These are phyloP conservation scores for Purpureocillium lavendulum DNA, from an alignment of 2,329 filamentous ascomycete genomes.

Conservation along the genomic window DNA sequence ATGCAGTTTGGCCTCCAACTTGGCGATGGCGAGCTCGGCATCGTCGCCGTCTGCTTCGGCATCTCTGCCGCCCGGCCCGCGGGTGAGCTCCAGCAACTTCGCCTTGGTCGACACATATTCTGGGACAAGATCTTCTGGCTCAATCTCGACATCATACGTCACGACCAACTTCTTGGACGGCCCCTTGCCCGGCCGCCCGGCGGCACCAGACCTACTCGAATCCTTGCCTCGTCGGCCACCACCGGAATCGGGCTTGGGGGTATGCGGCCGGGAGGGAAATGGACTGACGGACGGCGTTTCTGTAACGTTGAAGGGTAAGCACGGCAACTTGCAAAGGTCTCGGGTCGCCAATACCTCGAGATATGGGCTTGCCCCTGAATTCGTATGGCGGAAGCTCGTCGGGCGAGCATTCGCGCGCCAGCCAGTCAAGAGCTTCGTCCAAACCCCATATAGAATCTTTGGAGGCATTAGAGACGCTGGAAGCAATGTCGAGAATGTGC, in stretches of 20 bases:
- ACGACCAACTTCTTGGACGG: slow-evolving; percentile 33
- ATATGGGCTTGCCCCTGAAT: slow-evolving; percentile 20
- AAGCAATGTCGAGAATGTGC: slow-evolving; percentile 58
- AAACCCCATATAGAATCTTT: slow-evolving; percentile 75
- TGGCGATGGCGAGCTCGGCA: slow-evolving; percentile 44
- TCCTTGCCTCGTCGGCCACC: slow-evolving; percentile 25
- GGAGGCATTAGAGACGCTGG: slow-evolving; percentile 45
- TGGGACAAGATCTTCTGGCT: slow-evolving; percentile 66
- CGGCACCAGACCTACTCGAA: slow-evolving; percentile 12
- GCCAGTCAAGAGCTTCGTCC: slow-evolving; percentile 82
- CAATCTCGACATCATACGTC: slow-evolving; percentile 60
- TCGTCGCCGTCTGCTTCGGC: slow-evolving; percentile 9
- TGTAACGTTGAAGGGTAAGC: slow-evolving; percentile 10
- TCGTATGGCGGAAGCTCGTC: slow-evolving; percentile 69
- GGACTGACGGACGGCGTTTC: slow-evolving; percentile 44
- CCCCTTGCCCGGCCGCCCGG: slow-evolving; percentile 12
- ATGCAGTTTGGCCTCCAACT: slow-evolving; percentile 64
- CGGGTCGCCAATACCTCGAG: slow-evolving; percentile 24
- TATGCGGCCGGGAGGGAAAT: slow-evolving; percentile 38
- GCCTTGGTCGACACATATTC: slow-evolving; percentile 70
- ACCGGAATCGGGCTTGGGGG: slow-evolving; percentile 29
- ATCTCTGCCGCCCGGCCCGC: not conserved
- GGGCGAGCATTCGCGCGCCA: slow-evolving; percentile 65
- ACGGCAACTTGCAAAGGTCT: too few relatives aligned
- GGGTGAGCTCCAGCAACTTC: slow-evolving; percentile 48